Base-by-base conservation (phyloP, 2,329 filamentous ascomycete genomes). In the Fusarium keratoplasticum region DNA sequence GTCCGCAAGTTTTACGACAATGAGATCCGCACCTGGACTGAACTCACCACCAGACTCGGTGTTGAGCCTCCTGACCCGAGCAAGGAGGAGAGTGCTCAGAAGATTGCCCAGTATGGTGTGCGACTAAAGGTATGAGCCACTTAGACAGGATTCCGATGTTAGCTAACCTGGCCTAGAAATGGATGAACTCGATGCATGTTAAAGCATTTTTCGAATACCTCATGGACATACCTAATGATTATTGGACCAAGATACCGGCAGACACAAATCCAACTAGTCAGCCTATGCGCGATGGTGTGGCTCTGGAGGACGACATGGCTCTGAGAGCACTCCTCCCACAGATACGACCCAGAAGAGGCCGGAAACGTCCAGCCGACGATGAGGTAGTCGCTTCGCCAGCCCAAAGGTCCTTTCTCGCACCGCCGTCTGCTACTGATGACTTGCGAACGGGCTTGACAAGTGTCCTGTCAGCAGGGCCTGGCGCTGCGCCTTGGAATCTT, bases 111-210 rank as follows among this genome's bases (percentile, higher is more conserved):
- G 81, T 98, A 98, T 85, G 95, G 94, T 50, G 95, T 98, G 55
- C 90, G 95, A 67, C 85, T 98, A 66, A 98, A 98, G 90, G 94
- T 95, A 69, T 70, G 75, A 50, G 44, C 66, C 60, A 40, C 63
- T 52, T 61, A 20, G 59, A 35, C 36, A 59, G 54, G 50, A 31
- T 35, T 54, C 14, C n/a, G 62, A 31, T 50, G 20, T 27, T 1
- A 9, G 33, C 64, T 72, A 66, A 75, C 42, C 13, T 5, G 54
- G n/a, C 55, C 42, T 77, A 94, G 94, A 92, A 96, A 80, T 98
- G 95, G 95, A 96, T 98, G 94, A 94, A 95, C 81, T 95, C 95
- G 6, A 96, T 97, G 93, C 95, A 98, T 81, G 91, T 98, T 61
- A 94, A 97, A 86, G 94, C 95, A 13, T 98, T 98, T 81, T 98